Evolutionary conservation across 176 grass and related monocot genomes (phyloP).

Genomic region (Paspalum vaginatum): DNA sequence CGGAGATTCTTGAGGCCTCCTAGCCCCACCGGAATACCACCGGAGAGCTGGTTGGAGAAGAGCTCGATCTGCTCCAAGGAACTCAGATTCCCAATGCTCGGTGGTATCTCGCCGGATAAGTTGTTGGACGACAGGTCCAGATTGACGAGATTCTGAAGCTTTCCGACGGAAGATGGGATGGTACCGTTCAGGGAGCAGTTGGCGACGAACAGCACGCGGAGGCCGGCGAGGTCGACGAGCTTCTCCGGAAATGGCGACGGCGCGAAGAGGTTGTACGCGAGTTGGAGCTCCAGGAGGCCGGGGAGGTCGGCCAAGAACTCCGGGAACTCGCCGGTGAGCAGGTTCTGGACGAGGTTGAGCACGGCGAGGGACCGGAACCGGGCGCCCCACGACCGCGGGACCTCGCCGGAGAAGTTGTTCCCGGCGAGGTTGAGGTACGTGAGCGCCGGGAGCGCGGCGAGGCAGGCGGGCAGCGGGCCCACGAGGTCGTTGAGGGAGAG

Average conservation of each 20-base stretch:
- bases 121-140: constrained; percentile 76
- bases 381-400: constrained; percentile 60
- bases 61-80: constrained; percentile 77
- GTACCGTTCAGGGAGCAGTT: constrained; percentile 60
- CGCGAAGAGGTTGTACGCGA: constrained; percentile 77
- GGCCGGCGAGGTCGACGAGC: constrained; percentile 48
- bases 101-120: constrained; percentile 61
- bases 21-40: constrained; percentile 64
- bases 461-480: constrained; percentile 56
- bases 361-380: constrained; percentile 49
- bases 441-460: constrained; percentile 56
- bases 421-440: constrained; percentile 57
- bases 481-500: constrained; percentile 55
- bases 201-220: constrained; percentile 65
- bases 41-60: constrained; percentile 67
- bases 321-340: constrained; percentile 60
- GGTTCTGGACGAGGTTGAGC: constrained; percentile 61
- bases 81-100: constrained; percentile 43
- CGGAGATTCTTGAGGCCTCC: constrained; percentile 58
- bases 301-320: constrained; percentile 58
- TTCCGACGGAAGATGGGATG: constrained; percentile 68
- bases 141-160: constrained; percentile 55
- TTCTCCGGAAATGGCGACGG: constrained; percentile 61
- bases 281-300: constrained; percentile 50
- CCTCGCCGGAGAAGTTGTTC: constrained; percentile 71